Evolutionary conservation across 2,329 filamentous ascomycete genomes (phyloP).

Genomic region (Aspergillus bombycis): DNA sequence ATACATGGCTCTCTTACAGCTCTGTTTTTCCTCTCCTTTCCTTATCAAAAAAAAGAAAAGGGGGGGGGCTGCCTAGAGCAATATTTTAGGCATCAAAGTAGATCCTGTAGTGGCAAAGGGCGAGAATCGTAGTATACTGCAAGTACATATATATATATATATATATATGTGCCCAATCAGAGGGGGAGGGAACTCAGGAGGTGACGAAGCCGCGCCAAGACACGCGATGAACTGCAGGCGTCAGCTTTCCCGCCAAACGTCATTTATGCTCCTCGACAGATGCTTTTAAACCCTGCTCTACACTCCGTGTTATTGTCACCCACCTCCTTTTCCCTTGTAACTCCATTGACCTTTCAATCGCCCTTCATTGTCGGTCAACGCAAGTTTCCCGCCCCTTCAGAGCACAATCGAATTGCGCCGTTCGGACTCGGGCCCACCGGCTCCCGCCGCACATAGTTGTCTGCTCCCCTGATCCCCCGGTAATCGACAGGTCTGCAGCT

Average conservation of each 20-base stretch:
- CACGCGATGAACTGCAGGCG: constrained; percentile 29
- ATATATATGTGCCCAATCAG: not conserved
- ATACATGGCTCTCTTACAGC: not conserved
- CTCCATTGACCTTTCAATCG: not conserved
- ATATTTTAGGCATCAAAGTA: not conserved
- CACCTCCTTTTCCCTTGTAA: constrained; percentile 2
- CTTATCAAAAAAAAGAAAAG: not conserved
- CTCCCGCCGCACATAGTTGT: constrained; percentile 19
- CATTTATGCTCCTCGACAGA: constrained; percentile 26
- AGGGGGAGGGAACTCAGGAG: constrained; percentile 1
- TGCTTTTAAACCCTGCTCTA: constrained; percentile 11
- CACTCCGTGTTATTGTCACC: constrained; percentile 17
- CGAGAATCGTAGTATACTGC: too few relatives aligned
- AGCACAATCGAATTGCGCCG: constrained; percentile 21
- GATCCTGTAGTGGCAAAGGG: too few relatives aligned
- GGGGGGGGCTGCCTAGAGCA: not conserved
- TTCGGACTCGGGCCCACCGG: constrained; percentile 27
- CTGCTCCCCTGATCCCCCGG: constrained; percentile 27
- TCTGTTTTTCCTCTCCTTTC: too few relatives aligned
- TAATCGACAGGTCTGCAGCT: constrained; percentile 45
- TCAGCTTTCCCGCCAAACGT: constrained; percentile 40
- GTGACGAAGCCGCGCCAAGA: constrained; percentile 35
- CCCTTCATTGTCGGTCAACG: not conserved
- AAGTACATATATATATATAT: too few relatives aligned
- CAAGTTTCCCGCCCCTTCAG: constrained; percentile 8